phyloP scores from a whole-genome alignment of 768 basidiomycete species.

The Boletus coccyginus region DNA sequence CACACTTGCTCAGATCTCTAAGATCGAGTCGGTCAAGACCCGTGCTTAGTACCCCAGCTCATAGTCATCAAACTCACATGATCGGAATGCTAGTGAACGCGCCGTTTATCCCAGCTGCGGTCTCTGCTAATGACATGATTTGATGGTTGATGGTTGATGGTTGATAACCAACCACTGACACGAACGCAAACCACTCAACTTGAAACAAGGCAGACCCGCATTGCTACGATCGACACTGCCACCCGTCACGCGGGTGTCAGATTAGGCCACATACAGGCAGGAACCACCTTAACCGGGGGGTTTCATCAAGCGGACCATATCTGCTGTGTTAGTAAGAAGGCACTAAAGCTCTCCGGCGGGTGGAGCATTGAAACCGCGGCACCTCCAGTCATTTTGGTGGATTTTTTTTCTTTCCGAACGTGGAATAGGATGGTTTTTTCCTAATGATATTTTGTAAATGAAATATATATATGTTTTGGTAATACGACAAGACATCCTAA shows the following conservation, averaged over 20 bases:
- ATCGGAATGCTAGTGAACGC: constrained; percentile 26
- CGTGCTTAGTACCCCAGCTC: background rate
- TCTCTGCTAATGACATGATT: constrained; percentile 23
- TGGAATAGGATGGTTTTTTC: no score
- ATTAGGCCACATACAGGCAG: background rate
- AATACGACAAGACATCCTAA: no score
- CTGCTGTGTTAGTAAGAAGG: background rate
- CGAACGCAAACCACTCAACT: background rate
- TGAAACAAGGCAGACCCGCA: no score
- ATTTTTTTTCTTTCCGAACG: no score
- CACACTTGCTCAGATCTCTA: constrained; percentile 22
- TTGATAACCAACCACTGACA: background rate
- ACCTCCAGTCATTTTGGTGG: background rate
- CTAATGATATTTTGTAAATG: no score
- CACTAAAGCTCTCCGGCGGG: background rate
- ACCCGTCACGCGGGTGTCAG: background rate
- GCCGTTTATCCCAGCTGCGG: constrained; percentile 14
- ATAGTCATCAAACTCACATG: constrained; percentile 17
- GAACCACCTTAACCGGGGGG: background rate
- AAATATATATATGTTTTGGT: no score
- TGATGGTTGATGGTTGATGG: background rate
- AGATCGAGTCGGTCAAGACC: background rate
- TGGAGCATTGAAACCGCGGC: background rate
- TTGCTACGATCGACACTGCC: no score
- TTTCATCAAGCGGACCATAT: no score